Evolutionary conservation across 2,329 filamentous ascomycete genomes (phyloP).

Genomic region (Pseudogymnoascus sp.): DNA sequence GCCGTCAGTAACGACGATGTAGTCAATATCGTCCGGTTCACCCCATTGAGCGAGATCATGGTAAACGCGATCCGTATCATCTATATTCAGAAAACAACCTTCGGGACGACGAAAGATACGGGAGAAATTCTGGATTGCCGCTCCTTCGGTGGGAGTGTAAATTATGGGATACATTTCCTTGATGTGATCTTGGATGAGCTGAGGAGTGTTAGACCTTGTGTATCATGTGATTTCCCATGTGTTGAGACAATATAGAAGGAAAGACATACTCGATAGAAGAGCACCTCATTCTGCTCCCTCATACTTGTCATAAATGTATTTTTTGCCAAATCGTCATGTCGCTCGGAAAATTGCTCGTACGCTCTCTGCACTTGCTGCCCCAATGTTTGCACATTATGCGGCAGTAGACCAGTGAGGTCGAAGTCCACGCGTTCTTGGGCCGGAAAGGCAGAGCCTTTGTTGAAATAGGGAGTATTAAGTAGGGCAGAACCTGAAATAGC

Average conservation of each 20-base stretch:
- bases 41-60: slow-evolving; percentile 63
- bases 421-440: slow-evolving; percentile 61
- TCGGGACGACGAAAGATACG: slow-evolving; percentile 68
- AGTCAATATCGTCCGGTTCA: slow-evolving; percentile 66
- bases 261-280: slow-evolving; percentile 61
- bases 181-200: slow-evolving; percentile 69
- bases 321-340: slow-evolving; percentile 61
- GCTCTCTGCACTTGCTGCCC: slow-evolving; percentile 70
- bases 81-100: slow-evolving; percentile 73
- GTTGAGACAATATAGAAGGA: not conserved
- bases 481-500: slow-evolving; percentile 45
- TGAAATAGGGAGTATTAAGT: slow-evolving; percentile 61
- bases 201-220: slow-evolving; percentile 10
- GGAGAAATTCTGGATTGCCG: slow-evolving; percentile 81
- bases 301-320: slow-evolving; percentile 83
- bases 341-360: slow-evolving; percentile 67
- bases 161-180: slow-evolving; percentile 88
- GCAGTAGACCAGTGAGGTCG: slow-evolving; percentile 64
- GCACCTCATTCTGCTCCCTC: slow-evolving; percentile 76
- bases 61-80: slow-evolving; percentile 57
- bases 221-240: not conserved
- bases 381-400: slow-evolving; percentile 63
- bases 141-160: slow-evolving; percentile 84
- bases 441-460: slow-evolving; percentile 77
- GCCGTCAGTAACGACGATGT: slow-evolving; percentile 72